A percentile compares a stretch with the other conserved stretches of the same genome.
Conservation (phyloP, 1,139 yeast genomes). For the Blastobotrys serpentis region DNA sequence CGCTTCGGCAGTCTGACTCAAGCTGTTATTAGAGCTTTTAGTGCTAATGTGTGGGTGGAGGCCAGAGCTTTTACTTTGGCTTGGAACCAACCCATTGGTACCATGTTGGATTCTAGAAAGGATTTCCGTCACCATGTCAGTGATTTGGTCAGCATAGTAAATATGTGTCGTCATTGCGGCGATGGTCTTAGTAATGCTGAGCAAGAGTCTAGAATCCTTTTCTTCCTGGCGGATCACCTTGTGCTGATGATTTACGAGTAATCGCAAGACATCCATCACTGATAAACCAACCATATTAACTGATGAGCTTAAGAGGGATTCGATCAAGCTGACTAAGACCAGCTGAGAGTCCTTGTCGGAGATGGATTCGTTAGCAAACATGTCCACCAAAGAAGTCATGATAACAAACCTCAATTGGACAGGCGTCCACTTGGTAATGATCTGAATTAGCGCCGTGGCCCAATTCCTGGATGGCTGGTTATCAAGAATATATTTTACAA, state of each 20-base stretch:
- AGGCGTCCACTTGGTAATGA: constrained; percentile 74
- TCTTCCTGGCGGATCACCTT: constrained; percentile 39
- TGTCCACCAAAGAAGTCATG: constrained; percentile 46
- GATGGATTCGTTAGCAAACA: constrained; percentile 32
- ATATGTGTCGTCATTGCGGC: constrained; percentile 67
- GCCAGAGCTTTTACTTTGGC: constrained; percentile 10
- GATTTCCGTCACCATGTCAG: constrained; percentile 66
- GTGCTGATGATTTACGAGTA: constrained; percentile 59
- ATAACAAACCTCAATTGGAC: constrained; percentile 81
- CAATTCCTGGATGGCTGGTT: constrained; percentile 41
- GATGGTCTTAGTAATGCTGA: constrained; percentile 43
- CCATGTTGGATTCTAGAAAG: constrained; percentile 28
- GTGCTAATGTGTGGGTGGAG: not conserved
- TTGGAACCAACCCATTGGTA: constrained; percentile 7
- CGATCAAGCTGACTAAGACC: constrained; percentile 53
- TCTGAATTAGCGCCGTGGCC: constrained; percentile 59
- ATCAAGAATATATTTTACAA: constrained; percentile 37
- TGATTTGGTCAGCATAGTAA: constrained; percentile 74
- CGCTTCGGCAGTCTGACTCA: not conserved
- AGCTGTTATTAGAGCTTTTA: not conserved
- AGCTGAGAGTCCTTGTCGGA: constrained; percentile 44
- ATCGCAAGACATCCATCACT: constrained; percentile 75
- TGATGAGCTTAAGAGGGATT: constrained; percentile 69
- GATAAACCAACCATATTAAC: constrained; percentile 88
- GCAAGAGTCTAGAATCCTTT: constrained; percentile 24